Conservation (phyloP, 176 grass and related monocot species). For the Ensete glaucum region DNA sequence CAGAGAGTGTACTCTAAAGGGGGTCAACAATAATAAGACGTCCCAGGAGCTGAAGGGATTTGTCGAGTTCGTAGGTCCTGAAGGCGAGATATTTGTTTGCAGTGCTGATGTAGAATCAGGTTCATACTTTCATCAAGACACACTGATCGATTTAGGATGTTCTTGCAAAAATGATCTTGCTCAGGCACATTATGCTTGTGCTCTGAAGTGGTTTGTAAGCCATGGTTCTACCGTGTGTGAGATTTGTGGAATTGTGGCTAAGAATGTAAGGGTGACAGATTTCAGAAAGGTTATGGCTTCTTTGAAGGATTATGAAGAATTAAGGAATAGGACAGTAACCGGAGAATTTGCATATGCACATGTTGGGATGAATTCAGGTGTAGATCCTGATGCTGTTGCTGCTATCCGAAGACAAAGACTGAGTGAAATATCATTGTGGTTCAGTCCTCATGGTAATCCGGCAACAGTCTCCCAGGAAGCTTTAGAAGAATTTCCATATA, state of each 20-base stretch:
- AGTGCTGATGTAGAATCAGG: conserved; percentile 56
- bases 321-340: conserved; percentile 59
- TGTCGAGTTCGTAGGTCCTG: conserved; percentile 65
- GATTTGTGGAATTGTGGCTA: conserved; percentile 57
- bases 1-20: conserved; percentile 24
- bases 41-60: conserved; percentile 1
- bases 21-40: conserved; percentile 3
- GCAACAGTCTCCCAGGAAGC: conserved; percentile 36
- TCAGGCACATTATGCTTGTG: conserved; percentile 74
- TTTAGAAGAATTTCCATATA: conserved; percentile 31
- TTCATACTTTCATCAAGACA: conserved; percentile 42
- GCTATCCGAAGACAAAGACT: conserved; percentile 75
- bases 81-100: conserved; percentile 79
- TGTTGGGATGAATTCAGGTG: conserved; percentile 24
- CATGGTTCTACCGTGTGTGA: conserved; percentile 79
- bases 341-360: conserved; percentile 41
- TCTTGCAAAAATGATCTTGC: conserved; percentile 91
- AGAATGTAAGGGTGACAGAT: conserved; percentile 53
- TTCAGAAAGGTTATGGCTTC: conserved; percentile 72
- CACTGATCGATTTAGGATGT: conserved; percentile 60
- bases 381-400: conserved; percentile 69
- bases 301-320: conserved; percentile 68
- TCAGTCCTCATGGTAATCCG: conserved; percentile 55
- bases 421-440: conserved; percentile 78
- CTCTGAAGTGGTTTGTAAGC: conserved; percentile 86